These are phyloP conservation scores for Allium cepa DNA, from an alignment of 106 monocot species.

Conservation along the genomic window DNA sequence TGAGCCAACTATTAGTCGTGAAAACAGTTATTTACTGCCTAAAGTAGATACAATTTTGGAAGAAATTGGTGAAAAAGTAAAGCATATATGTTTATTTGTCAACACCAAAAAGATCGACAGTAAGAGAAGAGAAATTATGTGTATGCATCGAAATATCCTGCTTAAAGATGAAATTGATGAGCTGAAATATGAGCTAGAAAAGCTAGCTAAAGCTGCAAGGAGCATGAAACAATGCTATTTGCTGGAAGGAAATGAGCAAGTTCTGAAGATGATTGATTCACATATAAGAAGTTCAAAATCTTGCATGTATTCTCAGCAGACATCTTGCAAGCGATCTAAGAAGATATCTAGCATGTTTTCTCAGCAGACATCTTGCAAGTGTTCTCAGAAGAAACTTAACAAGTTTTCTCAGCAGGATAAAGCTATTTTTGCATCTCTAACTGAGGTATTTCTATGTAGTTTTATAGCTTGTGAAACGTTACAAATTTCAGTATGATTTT, in stretches of 20 bases:
- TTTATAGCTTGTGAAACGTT: too few relatives aligned
- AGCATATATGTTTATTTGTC: background rate
- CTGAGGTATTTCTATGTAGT: slow-evolving; percentile 24
- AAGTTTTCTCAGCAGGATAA: slow-evolving; percentile 12
- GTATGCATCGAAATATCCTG: background rate
- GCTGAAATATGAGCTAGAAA: slow-evolving; percentile 20
- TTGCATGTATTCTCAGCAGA: background rate
- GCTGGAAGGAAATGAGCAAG: slow-evolving; percentile 15
- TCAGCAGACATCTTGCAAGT: too few relatives aligned
- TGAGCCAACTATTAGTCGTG: slow-evolving; percentile 15
- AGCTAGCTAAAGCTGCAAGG: slow-evolving; percentile 24
- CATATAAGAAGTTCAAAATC: slow-evolving; percentile 8
- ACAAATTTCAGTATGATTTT: too few relatives aligned
- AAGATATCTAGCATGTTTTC: too few relatives aligned
- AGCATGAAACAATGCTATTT: slow-evolving; percentile 14
- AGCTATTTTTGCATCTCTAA: slow-evolving; percentile 3
- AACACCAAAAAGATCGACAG: background rate
- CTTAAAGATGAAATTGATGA: slow-evolving; percentile 13
- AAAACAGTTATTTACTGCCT: slow-evolving; percentile 10
- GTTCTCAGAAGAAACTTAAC: too few relatives aligned
- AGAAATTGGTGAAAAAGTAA: slow-evolving; percentile 8
- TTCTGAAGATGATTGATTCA: slow-evolving; percentile 16
- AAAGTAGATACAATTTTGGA: slow-evolving; percentile 4
- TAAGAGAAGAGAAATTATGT: background rate
- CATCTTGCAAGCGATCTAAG: too few relatives aligned